Percentiles rank a stretch among this genome's conserved stretches.
phyloP scores from a whole-genome alignment of 1,139 yeast genomes.

The Scheffersomyces parashehatae region DNA sequence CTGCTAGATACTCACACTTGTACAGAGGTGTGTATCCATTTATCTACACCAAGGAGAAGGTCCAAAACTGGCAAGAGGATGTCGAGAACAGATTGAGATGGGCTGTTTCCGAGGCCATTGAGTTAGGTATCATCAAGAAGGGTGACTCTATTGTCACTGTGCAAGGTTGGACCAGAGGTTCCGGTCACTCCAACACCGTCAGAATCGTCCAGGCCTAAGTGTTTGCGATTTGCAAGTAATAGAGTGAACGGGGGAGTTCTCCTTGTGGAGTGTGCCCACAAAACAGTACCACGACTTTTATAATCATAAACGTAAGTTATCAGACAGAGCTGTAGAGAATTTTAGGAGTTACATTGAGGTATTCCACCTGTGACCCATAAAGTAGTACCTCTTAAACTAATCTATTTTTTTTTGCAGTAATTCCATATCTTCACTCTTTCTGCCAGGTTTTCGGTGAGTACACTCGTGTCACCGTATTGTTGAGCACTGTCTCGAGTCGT shows the following conservation, averaged over 20 bases:
- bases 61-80: slow-evolving; percentile 92
- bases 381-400: no score
- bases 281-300: slow-evolving; percentile 1
- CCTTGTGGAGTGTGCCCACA: no score
- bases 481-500: no score
- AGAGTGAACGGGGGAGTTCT: not conserved
- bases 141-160: slow-evolving; percentile 93
- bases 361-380: no score
- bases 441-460: no score
- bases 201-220: slow-evolving; percentile 61
- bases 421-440: no score
- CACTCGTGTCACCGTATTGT: no score
- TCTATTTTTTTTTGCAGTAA: no score
- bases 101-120: slow-evolving; percentile 90
- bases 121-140: slow-evolving; percentile 78
- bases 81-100: slow-evolving; percentile 93
- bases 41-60: slow-evolving; percentile 67
- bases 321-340: slow-evolving; percentile 3
- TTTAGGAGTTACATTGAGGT: no score
- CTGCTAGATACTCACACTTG: slow-evolving; percentile 94
- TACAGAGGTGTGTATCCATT: slow-evolving; percentile 99
- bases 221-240: not conserved
- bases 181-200: slow-evolving; percentile 98
- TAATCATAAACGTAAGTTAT: slow-evolving; percentile 6
- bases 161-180: slow-evolving; percentile 99